Percentiles rank a stretch among this genome's conserved stretches.
Evolutionary conservation across 306 rosid genomes (phyloP).

Genomic region (Quercus suber): DNA sequence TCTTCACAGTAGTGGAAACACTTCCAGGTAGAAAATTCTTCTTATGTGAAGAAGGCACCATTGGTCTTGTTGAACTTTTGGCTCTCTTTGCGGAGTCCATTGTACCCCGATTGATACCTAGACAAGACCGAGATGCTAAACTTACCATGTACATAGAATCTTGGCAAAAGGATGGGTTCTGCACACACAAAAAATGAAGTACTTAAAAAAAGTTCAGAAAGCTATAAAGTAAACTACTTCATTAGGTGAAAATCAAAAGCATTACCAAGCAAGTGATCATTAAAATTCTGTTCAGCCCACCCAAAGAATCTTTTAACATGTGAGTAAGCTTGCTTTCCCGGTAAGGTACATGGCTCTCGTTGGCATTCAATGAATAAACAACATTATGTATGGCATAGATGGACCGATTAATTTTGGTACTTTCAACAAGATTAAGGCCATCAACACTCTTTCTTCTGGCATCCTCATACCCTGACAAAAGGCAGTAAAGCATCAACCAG

Average conservation of each 20-base stretch:
- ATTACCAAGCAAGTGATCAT: constrained; percentile 78
- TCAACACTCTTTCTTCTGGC: constrained; percentile 58
- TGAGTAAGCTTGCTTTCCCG: constrained; percentile 94
- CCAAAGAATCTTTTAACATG: constrained; percentile 76
- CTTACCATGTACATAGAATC: constrained; percentile 71
- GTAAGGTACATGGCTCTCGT: constrained; percentile 63
- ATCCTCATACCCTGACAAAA: constrained; percentile 70
- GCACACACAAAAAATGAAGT: neutral
- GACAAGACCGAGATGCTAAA: constrained; percentile 72
- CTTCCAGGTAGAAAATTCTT: constrained; percentile 41
- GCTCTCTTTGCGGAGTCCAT: constrained; percentile 36
- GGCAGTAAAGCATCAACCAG: constrained; percentile 4
- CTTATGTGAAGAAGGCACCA: constrained; percentile 34
- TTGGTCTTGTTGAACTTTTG: constrained; percentile 30
- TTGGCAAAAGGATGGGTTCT: constrained; percentile 81
- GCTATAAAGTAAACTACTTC: neutral
- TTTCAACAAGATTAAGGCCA: constrained; percentile 41
- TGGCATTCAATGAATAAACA: constrained; percentile 54
- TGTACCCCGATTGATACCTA: constrained; percentile 20
- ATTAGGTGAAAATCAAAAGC: constrained; percentile 4
- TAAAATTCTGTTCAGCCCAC: constrained; percentile 57
- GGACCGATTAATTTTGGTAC: constrained; percentile 61
- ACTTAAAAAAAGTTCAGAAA: constrained; percentile 1
- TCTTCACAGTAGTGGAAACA: constrained; percentile 41
- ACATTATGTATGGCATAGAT: constrained; percentile 70